A percentile compares a stretch with the other conserved stretches of the same genome.
Conservation (phyloP, 495 filamentous ascomycete genomes). For the Daldinia bambusicola region DNA sequence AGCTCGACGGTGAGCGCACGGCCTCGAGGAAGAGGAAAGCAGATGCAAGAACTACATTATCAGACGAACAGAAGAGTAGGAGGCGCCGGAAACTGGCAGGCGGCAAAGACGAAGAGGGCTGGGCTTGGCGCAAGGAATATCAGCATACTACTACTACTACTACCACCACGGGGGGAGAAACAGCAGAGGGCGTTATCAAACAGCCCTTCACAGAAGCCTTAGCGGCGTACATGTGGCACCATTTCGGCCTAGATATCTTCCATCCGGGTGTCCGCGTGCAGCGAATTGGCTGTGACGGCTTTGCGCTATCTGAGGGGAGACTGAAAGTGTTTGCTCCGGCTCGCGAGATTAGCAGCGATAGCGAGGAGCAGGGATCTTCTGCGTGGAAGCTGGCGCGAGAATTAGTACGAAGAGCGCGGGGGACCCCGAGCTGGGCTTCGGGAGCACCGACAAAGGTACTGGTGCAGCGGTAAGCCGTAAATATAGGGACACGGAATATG, state of each 20-base stretch:
- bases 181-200: not conserved
- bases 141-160: not conserved
- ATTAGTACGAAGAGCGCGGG: constrained; percentile 31
- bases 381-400: constrained; percentile 37
- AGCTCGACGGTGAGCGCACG: not conserved
- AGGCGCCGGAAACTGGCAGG: constrained; percentile 54
- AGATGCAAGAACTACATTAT: constrained; percentile 20
- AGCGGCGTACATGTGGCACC: constrained; percentile 52
- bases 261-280: constrained; percentile 56
- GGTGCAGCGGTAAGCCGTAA: not conserved
- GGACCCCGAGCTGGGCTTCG: constrained; percentile 27
- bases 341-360: constrained; percentile 2
- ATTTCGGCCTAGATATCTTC: constrained; percentile 56
- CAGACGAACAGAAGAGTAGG: constrained; percentile 45
- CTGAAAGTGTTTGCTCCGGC: constrained; percentile 55
- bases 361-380: constrained; percentile 8
- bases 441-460: not conserved
- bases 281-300: constrained; percentile 58
- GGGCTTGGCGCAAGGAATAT: constrained; percentile 53
- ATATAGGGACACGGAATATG: not conserved
- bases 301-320: constrained; percentile 55
- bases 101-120: constrained; percentile 55
- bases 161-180: not conserved
- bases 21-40: constrained; percentile 17
- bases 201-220: constrained; percentile 59